Evolutionary conservation across 2,329 filamentous ascomycete genomes (phyloP).

Genomic region (Colletotrichum kahawae): DNA sequence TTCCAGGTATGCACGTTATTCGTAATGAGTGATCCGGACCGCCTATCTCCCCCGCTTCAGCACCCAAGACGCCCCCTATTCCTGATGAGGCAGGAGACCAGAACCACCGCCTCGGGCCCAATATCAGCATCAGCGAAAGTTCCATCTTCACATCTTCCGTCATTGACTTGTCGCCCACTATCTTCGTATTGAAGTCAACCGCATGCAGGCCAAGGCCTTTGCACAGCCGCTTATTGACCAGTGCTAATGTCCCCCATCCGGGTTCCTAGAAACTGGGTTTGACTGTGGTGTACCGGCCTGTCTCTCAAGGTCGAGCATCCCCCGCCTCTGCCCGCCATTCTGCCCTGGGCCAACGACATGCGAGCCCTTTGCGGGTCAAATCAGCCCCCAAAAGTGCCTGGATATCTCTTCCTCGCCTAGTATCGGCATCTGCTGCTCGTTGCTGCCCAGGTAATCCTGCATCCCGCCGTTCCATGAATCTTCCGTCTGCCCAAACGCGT

Average conservation of each 20-base stretch:
- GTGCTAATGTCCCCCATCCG: not conserved
- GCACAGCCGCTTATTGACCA: not conserved
- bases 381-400: conserved; percentile 35
- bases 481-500: conserved; percentile 32
- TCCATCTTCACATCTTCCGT: not conserved
- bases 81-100: conserved; percentile 6
- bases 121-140: not conserved
- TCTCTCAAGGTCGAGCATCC: not conserved
- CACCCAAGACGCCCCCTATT: not conserved
- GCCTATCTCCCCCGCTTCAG: conserved; percentile 17
- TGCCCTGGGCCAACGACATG: not conserved
- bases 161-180: not conserved
- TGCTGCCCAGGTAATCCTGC: not conserved
- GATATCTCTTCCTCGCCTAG: conserved; percentile 33
- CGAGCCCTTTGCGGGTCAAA: conserved; percentile 17
- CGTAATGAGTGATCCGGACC: not conserved
- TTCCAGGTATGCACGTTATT: not conserved
- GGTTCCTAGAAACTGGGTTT: not conserved
- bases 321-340: not conserved
- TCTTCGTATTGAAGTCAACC: not conserved
- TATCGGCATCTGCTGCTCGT: not conserved
- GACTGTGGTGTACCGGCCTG: not conserved
- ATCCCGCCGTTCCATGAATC: not conserved
- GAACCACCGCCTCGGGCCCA: not conserved
- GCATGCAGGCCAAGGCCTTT: not conserved